A percentile compares a stretch with the other conserved stretches of the same genome.
Conservation (phyloP, 176 grass and related monocot species). For the Carex myosuroides region DNA sequence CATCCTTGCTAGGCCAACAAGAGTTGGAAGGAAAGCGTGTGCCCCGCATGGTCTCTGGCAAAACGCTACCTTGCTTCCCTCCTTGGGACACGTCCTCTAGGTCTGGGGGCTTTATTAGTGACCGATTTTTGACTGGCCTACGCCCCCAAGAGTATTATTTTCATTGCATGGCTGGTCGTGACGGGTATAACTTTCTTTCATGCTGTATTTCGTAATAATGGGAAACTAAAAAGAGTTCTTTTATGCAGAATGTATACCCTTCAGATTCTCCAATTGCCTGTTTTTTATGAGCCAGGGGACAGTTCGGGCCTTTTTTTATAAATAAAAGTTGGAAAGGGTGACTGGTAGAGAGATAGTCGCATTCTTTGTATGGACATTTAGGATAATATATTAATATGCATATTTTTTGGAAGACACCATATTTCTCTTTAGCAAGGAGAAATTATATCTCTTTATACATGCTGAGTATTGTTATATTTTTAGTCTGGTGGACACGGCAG, state of each 20-base stretch:
- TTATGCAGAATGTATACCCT: background rate
- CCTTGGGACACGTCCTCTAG: slow-evolving; percentile 75
- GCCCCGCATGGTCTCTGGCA: slow-evolving; percentile 88
- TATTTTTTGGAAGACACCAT: background rate
- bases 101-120: slow-evolving; percentile 77
- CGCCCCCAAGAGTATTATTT: slow-evolving; percentile 98
- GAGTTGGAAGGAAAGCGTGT: slow-evolving; percentile 89
- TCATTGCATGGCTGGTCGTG: slow-evolving; percentile 97
- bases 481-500: slow-evolving; percentile 86
- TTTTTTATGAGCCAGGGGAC: background rate
- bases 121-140: slow-evolving; percentile 91
- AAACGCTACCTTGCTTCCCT: slow-evolving; percentile 84
- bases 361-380: background rate
- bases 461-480: slow-evolving; percentile 8
- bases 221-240: background rate
- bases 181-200: slow-evolving; percentile 47
- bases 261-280: background rate
- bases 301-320: background rate
- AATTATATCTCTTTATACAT: background rate
- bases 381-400: background rate
- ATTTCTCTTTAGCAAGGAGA: background rate
- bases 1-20: slow-evolving; percentile 89
- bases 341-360: background rate
- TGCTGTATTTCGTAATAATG: slow-evolving; percentile 9
- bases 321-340: background rate